Base-by-base conservation (phyloP, 2,329 filamentous ascomycete species). In the Samsoniella hepiali region DNA sequence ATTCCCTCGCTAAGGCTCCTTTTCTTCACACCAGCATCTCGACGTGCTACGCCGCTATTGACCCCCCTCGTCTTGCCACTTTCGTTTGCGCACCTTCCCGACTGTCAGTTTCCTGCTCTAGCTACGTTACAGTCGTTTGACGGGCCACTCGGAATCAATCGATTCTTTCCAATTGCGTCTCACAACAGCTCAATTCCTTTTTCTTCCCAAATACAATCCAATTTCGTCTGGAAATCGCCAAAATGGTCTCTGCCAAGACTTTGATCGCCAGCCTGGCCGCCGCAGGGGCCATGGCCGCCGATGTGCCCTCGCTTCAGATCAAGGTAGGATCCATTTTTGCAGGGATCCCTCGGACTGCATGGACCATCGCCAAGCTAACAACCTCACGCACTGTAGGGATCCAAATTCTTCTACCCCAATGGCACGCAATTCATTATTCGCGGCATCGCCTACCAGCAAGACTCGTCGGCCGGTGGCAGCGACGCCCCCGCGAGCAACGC, bases 381-480 rank as follows among this genome's bases (percentile, higher is more conserved):
- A 36, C 47, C 50, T 65, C 60, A 61, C 27, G 36, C 51, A 67
- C 61, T 71, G 62, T 72, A 89, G 85, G 88, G 91, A 69, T 86
- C 85, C 74, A 93, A 95, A 78, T 93, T 97, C 84, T 97, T 96
- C 84, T 93, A 91, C 82, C 84, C 91, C 76, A 90, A 88, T 71
- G 82, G 82, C 68, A 84, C 82, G 22, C 81, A 84, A 70, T 84
- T 84, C 79, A 95, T 88, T 82, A 91, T 98, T 77, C 91, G 90
- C 77, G 95, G 95, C 79, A 83, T 99, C 70, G 95, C 95, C 69
- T 99, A 99, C 81, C 95, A 99, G 82, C 87, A 93, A 81, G 91
- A 94, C 71, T 82, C 82, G 67, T 81, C 81, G 67, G 81, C 84
- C 58, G 83, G 82, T 59, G 84, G 86, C 66, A 72, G 64, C 63